Conservation (phyloP, 164 flowering plant genomes). For the Sedum album region DNA sequence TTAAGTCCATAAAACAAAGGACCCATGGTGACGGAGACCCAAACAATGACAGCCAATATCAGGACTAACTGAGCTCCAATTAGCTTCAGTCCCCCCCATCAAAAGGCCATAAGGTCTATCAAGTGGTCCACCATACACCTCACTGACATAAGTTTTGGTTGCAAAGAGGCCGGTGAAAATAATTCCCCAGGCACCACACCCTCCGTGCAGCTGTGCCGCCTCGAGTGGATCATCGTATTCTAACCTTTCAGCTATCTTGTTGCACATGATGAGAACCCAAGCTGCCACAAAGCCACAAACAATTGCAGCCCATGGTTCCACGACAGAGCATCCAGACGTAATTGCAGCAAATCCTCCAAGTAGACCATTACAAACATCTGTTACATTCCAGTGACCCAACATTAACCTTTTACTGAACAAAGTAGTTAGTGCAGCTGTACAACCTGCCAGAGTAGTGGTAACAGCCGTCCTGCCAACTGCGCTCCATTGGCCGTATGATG, state of each 20-base stretch:
- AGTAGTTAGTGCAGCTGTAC: slow-evolving; percentile 23
- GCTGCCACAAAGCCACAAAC: too few relatives aligned
- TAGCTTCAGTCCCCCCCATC: slow-evolving; percentile 25
- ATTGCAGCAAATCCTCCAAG: slow-evolving; percentile 25
- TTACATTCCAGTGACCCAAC: slow-evolving; percentile 22
- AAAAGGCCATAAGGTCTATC: slow-evolving; percentile 20
- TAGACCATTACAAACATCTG: slow-evolving; percentile 25
- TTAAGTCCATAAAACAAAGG: slow-evolving; percentile 17
- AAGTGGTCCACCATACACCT: neutral
- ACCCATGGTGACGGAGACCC: slow-evolving; percentile 23
- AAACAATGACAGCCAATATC: slow-evolving; percentile 17
- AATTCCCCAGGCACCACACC: too few relatives aligned
- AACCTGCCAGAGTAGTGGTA: slow-evolving; percentile 24
- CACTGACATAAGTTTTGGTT: too few relatives aligned
- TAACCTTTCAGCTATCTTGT: slow-evolving; percentile 22
- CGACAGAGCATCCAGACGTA: slow-evolving; percentile 11
- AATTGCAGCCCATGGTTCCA: too few relatives aligned
- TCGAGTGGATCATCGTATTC: neutral
- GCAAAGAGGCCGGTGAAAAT: too few relatives aligned
- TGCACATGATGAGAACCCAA: slow-evolving; percentile 13
- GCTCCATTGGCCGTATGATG: slow-evolving; percentile 20
- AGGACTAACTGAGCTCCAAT: slow-evolving; percentile 19
- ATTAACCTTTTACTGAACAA: slow-evolving; percentile 19
- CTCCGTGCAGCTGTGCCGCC: too few relatives aligned
- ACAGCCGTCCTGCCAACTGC: slow-evolving; percentile 25